phyloP scores from a whole-genome alignment of 345 rosid genomes.

The Eucalyptus pauciflora region DNA sequence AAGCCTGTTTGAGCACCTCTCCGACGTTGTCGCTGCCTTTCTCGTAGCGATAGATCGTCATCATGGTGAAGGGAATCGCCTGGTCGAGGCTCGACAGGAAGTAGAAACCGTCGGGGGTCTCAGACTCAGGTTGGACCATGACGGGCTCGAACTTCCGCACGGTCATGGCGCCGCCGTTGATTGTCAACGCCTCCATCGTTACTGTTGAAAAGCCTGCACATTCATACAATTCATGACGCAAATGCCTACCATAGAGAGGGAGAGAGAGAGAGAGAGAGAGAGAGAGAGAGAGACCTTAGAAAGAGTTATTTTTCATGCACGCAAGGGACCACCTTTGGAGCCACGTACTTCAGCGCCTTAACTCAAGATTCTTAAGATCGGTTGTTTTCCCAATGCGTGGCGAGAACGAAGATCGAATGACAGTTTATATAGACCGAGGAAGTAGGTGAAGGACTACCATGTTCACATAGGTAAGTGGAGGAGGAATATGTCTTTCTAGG shows the following conservation, averaged over 20 bases:
- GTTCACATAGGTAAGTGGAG: not conserved
- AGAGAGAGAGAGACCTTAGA: not conserved
- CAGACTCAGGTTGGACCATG: not conserved
- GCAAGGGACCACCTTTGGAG: not conserved
- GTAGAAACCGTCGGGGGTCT: not conserved
- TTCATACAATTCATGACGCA: not conserved
- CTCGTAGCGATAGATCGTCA: not conserved
- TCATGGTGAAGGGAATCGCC: not conserved
- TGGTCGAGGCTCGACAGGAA: slow-evolving; percentile 8
- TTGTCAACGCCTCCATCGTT: not conserved
- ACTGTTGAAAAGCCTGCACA: not conserved
- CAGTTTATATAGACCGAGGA: not conserved
- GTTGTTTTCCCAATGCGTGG: not conserved
- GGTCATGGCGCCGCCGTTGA: not conserved
- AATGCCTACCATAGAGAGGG: not conserved
- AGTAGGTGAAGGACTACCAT: not conserved
- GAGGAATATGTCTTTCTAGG: not conserved
- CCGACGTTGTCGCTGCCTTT: not conserved
- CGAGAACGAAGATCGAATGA: not conserved
- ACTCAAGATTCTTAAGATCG: not conserved
- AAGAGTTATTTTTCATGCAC: not conserved
- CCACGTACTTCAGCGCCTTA: not conserved
- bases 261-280: not conserved
- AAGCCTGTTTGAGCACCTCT: not conserved
- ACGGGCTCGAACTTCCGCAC: not conserved